Conservation (phyloP, 495 filamentous ascomycete species). For the Lepidopterella palustris region DNA sequence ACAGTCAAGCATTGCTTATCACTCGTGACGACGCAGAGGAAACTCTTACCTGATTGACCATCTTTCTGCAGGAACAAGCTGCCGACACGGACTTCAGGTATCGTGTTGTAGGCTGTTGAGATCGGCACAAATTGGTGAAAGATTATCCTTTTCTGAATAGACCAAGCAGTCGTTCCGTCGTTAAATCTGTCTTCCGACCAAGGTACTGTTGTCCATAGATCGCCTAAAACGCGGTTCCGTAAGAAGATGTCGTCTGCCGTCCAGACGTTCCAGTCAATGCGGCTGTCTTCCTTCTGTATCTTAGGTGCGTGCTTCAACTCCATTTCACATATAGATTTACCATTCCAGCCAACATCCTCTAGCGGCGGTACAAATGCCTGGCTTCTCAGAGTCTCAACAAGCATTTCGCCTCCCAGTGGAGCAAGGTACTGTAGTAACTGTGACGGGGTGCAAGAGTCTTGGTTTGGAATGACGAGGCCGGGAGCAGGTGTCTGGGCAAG, state of each 20-base stretch:
- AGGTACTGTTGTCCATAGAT: constrained; percentile 40
- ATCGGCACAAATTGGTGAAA: neutral
- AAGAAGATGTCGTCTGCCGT: constrained; percentile 43
- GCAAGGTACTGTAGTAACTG: constrained; percentile 42
- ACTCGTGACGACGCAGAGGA: neutral
- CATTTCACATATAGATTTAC: neutral
- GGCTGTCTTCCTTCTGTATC: constrained; percentile 19
- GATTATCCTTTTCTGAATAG: neutral
- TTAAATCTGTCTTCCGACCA: neutral
- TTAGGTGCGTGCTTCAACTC: constrained; percentile 17
- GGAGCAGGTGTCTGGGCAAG: constrained; percentile 59
- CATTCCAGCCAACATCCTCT: constrained; percentile 20
- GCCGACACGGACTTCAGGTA: too few relatives aligned
- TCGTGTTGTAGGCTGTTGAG: too few relatives aligned
- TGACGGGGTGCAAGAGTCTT: constrained; percentile 23
- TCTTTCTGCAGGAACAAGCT: too few relatives aligned
- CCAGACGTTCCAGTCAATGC: constrained; percentile 50
- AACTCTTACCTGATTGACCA: neutral
- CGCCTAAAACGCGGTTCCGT: constrained; percentile 47
- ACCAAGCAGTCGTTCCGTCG: neutral
- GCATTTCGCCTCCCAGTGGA: constrained; percentile 31
- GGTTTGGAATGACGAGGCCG: constrained; percentile 45
- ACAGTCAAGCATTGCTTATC: neutral
- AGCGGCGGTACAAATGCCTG: constrained; percentile 52
- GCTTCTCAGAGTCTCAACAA: constrained; percentile 33